Percentiles rank a stretch among this genome's conserved stretches.
Evolutionary conservation across 78 protist genomes (phyloP).

Genomic region (Neovahlkampfia damariscottae): DNA sequence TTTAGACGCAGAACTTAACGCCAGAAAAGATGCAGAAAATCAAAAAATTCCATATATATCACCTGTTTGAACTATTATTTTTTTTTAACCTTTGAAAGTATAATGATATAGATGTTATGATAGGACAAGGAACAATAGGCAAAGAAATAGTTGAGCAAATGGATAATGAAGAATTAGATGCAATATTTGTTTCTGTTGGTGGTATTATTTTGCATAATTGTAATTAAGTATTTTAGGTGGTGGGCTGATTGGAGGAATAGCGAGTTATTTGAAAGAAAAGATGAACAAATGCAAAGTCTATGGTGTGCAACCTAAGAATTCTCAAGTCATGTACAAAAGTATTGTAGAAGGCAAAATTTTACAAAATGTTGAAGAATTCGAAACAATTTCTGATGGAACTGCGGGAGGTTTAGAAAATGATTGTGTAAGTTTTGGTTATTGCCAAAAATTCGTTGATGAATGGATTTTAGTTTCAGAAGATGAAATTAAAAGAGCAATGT

Average conservation of each 20-base stretch:
- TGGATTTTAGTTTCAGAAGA: slow-evolving; percentile 14
- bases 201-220: too few relatives aligned
- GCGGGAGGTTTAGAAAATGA: slow-evolving; percentile 21
- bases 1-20: slow-evolving; percentile 4
- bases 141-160: neutral
- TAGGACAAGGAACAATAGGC: slow-evolving; percentile 12
- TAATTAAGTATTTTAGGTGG: too few relatives aligned
- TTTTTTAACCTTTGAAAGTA: slow-evolving; percentile 21
- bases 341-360: neutral
- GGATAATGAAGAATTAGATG: neutral
- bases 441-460: slow-evolving; percentile 1
- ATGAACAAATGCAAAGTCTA: neutral
- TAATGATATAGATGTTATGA: slow-evolving; percentile 12
- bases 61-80: neutral
- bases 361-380: neutral
- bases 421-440: neutral
- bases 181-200: slow-evolving; percentile 7
- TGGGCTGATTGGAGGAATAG: slow-evolving; percentile 14
- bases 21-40: neutral
- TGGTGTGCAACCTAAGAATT: neutral
- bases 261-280: neutral
- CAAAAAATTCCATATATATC: too few relatives aligned
- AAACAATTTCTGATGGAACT: slow-evolving; percentile 23
- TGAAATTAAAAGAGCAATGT: slow-evolving; percentile 11
- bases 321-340: neutral